Conservation (phyloP, 2,329 filamentous ascomycete species). For the Beauveria varroae region DNA sequence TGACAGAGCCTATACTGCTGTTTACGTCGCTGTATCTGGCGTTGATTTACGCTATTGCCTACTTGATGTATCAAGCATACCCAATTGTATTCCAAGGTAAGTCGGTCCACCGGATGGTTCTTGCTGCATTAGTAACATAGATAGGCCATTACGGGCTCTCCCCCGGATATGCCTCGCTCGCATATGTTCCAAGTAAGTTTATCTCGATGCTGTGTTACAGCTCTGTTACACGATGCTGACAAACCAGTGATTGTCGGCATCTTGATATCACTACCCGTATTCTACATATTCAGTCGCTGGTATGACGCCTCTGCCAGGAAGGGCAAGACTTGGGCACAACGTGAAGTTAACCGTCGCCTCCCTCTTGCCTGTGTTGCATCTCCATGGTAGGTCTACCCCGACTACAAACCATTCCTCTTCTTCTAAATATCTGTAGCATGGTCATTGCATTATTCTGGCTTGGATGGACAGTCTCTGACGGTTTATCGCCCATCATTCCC, state of each 20-base stretch:
- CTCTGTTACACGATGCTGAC: not conserved
- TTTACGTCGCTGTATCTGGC: conserved; percentile 41
- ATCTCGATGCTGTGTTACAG: conserved; percentile 8
- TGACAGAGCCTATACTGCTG: conserved; percentile 43
- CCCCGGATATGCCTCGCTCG: conserved; percentile 36
- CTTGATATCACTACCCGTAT: conserved; percentile 17
- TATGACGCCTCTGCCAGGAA: conserved; percentile 19
- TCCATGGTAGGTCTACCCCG: conserved; percentile 48
- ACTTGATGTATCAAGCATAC: conserved; percentile 45
- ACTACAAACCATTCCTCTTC: conserved; percentile 30
- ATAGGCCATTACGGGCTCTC: conserved; percentile 34
- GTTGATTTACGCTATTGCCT: conserved; percentile 43
- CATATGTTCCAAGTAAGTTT: conserved; percentile 40
- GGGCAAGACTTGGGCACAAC: conserved; percentile 24
- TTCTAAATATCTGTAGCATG: too few species aligned
- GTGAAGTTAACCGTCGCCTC: conserved; percentile 27
- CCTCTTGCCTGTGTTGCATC: conserved; percentile 48
- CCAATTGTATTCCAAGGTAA: conserved; percentile 38
- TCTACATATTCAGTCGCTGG: conserved; percentile 21
- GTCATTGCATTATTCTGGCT: conserved; percentile 53
- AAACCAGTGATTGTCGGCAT: conserved; percentile 23
- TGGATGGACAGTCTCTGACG: conserved; percentile 46
- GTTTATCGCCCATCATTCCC: conserved; percentile 25
- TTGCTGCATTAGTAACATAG: not conserved
- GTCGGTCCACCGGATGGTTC: not conserved